Percentiles rank a stretch among this genome's conserved stretches.
Evolutionary conservation across 768 basidiomycete genomes (phyloP).

Genomic region (Lactifluus echinatus): DNA sequence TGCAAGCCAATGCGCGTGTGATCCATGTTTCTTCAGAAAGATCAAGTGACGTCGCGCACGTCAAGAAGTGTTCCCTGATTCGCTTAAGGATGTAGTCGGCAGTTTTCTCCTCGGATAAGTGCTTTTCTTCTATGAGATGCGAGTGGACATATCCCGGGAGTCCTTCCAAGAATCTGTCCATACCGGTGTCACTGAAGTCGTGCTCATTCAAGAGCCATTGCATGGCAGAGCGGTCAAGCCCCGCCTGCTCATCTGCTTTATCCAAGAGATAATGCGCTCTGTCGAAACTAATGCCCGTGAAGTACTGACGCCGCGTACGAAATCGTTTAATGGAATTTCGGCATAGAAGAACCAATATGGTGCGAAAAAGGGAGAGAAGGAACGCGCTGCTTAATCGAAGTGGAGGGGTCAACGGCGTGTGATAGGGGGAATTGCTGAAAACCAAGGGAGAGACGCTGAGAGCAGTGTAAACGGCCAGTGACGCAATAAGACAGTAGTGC

Average conservation of each 20-base stretch:
- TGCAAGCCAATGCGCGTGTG: not conserved
- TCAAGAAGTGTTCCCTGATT: conserved; percentile 5
- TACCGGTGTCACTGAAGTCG: conserved; percentile 7
- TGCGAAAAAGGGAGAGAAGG: not conserved
- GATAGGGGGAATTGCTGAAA: conserved; percentile 5
- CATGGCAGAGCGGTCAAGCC: conserved; percentile 6
- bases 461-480: not conserved
- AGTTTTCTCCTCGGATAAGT: not conserved
- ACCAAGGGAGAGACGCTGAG: conserved; percentile 8
- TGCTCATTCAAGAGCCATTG: conserved; percentile 1
- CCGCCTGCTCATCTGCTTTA: not conserved
- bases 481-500: not conserved
- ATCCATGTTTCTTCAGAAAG: not conserved
- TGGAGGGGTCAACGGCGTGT: conserved; percentile 9
- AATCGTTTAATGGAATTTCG: too few species aligned
- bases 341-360: too few species aligned
- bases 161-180: conserved; percentile 8
- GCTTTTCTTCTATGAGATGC: not conserved
- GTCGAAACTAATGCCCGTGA: not conserved
- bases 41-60: conserved; percentile 1
- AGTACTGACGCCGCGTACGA: not conserved
- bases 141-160: conserved; percentile 11
- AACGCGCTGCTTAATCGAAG: not conserved
- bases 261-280: not conserved
- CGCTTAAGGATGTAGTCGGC: not conserved